Base-by-base conservation (phyloP, 1,284 basidiomycete species). In the Austropuccinia psidii region DNA sequence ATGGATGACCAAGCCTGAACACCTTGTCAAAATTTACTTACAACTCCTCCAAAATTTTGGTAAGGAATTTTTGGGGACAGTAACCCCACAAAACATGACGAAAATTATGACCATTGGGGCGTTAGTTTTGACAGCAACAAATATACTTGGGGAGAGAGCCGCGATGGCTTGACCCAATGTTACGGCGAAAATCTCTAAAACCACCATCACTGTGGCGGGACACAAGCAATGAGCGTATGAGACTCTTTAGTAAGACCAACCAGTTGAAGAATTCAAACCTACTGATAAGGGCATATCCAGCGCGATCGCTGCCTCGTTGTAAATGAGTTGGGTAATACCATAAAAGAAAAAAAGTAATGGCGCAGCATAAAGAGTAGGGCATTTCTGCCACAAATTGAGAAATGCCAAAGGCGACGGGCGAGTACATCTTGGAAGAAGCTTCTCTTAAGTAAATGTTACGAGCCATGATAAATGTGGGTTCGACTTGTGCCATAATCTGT, bases 351-450 rank as follows among this genome's bases (percentile, higher is more conserved):
- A 91, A 93, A 0, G 87, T 83, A 67, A 88, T 80, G 0, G 86
- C 87, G 76, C 90, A 92, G 3, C 89, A 76, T 9, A 49, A 21
- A 6, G 60, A 64, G 82, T 90, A 89, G 0, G 90, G 91, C 76
- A 90, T 86, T 81, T 94, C 91, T 68, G 91, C 89, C n/a, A 91
- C 79, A 49, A 93, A 83, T 79, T 93, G 91, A 8, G 87, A 88
- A 60, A 90, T 85, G 13, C 91, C 90, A 79, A 94, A 94, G 60
- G 91, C 89, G 74, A 86, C 87, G 0, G 88, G 87, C 0, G 87
- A 89, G 80, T 91, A 91, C 75, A 84, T 84, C 79, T 83, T 83
- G 52, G 82, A 82, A n/a, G 79, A 80, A 0, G 81, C 78, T 76
- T 87, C 87, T 80, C 90, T 85, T 75, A 89, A 85, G 80, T 88